Evolutionary conservation across 2,329 filamentous ascomycete genomes (phyloP), one percentile per base, ranked within the genome.

Genomic region (Ophiostoma sp.): DNA sequence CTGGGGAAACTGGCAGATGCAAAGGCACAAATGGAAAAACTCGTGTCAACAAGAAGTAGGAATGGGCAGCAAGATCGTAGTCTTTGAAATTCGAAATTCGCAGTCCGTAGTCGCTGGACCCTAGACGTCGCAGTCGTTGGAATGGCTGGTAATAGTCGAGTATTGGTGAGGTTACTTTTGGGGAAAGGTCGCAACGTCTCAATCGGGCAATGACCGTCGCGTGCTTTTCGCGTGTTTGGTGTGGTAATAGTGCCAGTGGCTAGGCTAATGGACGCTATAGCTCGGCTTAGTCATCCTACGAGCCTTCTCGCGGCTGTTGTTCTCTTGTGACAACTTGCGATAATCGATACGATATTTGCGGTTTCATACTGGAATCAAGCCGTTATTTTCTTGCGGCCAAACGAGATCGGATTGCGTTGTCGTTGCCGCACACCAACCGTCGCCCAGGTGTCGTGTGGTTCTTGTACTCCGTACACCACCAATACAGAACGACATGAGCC

Each of bases 151-250:
- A 57, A 13, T 27, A 23, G 52, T 27, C 52, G 8, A 57, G 11
- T 48, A 23, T 23, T 15, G 10, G 52, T 57, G 52, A 57, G 52
- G 52, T 57, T 17, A 27, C 33, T 11, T 62, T 33, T 62, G 27
- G 27, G 69, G 35, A 57, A 48, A 60, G 44, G 41, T 64, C n/a
- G 62, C 10, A 15, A 15, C 33, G 35, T 65, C 62, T 65, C 62
- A 15, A 65, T 65, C 31, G 39, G 36, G 60, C 31, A 66, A 36
- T 17, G 27, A 48, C 33, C 36, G 70, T 71, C 70, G 70, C 70
- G 70, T 69, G 23, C 52, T 62, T 67, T 71, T 71, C 70, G 70
- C 70, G 70, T 33, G 60, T 62, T 60, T 57, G 52, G 52, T 10
- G 52, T 57, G 10, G 52, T 57, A 10, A 57, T 27, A 27, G 52